Evolutionary conservation across 345 rosid species (phyloP), one percentile per base, ranked within the genome.

Genomic region (Sonneratia alba): DNA sequence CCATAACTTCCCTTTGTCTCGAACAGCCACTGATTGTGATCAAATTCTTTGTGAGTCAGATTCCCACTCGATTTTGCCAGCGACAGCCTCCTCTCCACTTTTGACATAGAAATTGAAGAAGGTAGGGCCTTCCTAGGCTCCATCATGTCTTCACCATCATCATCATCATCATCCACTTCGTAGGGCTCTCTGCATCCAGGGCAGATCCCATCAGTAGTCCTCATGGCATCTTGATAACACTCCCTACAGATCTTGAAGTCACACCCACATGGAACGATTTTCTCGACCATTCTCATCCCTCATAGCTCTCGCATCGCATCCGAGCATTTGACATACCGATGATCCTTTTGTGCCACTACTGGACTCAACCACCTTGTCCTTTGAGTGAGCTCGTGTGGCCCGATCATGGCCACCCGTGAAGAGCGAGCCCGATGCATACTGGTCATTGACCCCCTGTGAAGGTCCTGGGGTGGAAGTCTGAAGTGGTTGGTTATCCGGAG

Each of bases 401-500:
- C 71, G 47, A 48, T 81, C 83, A 70, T 81, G 77, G 37, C 85
- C 84, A 0, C 87, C 89, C 0, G 85, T 80, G 57, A 85, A 87
- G 79, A 83, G 78, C 32, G 91, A 79, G 69, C 74, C 72, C 7
- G 87, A 82, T 68, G 73, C 72, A 32, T 62, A 56, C 65, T 77
- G 80, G 1, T 75, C 78, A 47, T 70, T 79, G 3, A 64, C 70
- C 34, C 67, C 57, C 72, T 43, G 68, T 40, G 71, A 51, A 37
- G 69, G 49, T 21, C 74, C 73, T 51, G 66, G 40, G 24, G 77
- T 62, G 55, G 83, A 78, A 71, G 76, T 40, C 11, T 77, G 74
- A 27, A 43, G 49, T 1, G 83, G 70, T 36, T 74, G 85, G 71
- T 89, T 83, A 73, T 92, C 93, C 0, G 97, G 97, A 4, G 97